phyloP scores from a whole-genome alignment of 169 alveolate genomes.

The Theileria annulata region DNA sequence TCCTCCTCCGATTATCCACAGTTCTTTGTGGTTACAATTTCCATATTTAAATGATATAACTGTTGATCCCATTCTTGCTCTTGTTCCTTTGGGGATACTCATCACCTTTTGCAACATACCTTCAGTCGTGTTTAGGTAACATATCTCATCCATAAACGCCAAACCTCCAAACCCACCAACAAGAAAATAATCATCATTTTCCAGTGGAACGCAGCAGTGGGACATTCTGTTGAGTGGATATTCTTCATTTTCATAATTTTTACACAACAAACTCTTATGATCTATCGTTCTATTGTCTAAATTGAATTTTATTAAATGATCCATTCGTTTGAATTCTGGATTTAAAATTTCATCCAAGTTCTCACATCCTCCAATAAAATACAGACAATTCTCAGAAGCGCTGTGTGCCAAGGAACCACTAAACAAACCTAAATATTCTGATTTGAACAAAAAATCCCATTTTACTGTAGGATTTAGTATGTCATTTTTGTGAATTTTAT shows the following conservation, averaged over 20 bases:
- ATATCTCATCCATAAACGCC: slow-evolving; percentile 1
- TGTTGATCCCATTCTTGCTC: not conserved
- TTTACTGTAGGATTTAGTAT: not conserved
- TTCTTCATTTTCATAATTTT: not conserved
- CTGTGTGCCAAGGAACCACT: slow-evolving; percentile 11
- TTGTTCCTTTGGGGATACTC: slow-evolving; percentile 7
- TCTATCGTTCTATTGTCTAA: not conserved
- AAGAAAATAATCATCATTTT: slow-evolving; percentile 17
- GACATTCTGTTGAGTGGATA: slow-evolving; percentile 6
- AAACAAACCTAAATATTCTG: not conserved
- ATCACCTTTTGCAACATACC: not conserved
- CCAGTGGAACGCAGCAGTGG: slow-evolving; percentile 7
- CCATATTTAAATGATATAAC: not conserved
- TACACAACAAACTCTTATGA: not conserved
- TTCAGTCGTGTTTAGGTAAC: slow-evolving; percentile 17
- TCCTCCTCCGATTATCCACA: slow-evolving; percentile 35
- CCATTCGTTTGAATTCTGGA: not conserved
- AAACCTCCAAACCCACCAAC: slow-evolving; percentile 9
- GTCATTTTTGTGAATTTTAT: not conserved
- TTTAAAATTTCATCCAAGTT: not conserved
- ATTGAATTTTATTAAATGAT: not conserved
- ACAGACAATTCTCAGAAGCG: not conserved
- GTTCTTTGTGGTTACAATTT: slow-evolving; percentile 17
- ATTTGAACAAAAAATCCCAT: slow-evolving; percentile 6
- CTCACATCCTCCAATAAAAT: not conserved